Base-by-base conservation (phyloP, 768 basidiomycete species). In the Ramaria sp. region DNA sequence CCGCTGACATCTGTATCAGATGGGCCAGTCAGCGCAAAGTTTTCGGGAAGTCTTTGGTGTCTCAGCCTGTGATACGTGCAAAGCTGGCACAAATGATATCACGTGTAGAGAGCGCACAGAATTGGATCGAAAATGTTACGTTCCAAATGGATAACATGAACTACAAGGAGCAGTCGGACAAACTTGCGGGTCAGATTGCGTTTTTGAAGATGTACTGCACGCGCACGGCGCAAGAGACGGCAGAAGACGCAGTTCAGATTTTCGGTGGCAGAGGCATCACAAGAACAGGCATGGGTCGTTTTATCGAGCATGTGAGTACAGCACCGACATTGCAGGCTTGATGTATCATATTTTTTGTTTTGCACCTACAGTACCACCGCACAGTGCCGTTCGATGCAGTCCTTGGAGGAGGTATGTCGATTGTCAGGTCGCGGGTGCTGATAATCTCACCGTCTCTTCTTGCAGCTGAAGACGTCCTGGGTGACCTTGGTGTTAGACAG, bases 211-310 rank as follows among this genome's bases (percentile, higher is more conserved):
- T 82, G 74, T 82, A 84, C 62, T 75, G 78, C 38, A 91, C 91
- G 3, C 77, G 80, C 33, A 79, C 78, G 17, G 87, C 86, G 0
- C 87, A 89, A 64, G 83, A 87, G 39, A 88, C 88, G 12, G 86
- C 88, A 12, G 76, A 79, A 58, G 90, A 91, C 63, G 89, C 91
- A 15, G 87, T 91, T 3, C 85, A 86, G 75, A 80, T 91, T 60
- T 91, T 91, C 60, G 89, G 90, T 61, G 91, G 91, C 7, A 80
- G 91, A 54, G 90, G 86, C 48, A 80, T 93, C 59, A 91, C 91
- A 24, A 77, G 78, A 66, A 81, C 80, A 15, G 89, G 89, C 34
- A 89, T 91, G 86, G 89, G 89, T 41, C 73, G 72, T 54, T 77
- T 76, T 63, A 79, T 88, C 49, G 88, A 91, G 69, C 84, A 87